Conservation (phyloP, 495 filamentous ascomycete species). For the Neurospora hispaniola region DNA sequence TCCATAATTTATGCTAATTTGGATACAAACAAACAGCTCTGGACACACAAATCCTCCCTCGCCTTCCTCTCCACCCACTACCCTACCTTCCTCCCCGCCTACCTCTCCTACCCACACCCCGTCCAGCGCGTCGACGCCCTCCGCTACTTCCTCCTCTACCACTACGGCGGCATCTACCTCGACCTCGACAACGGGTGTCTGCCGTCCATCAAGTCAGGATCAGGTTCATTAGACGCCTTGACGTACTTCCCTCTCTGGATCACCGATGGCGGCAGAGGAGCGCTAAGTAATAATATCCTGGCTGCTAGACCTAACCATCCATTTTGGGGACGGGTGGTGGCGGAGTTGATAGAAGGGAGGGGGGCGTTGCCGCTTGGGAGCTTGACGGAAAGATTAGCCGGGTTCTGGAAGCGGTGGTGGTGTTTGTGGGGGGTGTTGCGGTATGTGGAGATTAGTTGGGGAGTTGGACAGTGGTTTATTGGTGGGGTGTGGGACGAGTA, state of each 20-base stretch:
- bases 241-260: constrained; percentile 76
- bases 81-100: constrained; percentile 78
- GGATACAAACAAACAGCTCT: constrained; percentile 44
- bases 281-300: constrained; percentile 86
- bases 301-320: constrained; percentile 70
- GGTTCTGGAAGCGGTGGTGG: background rate
- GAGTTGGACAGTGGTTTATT: constrained; percentile 75
- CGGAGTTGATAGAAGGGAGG: constrained; percentile 47
- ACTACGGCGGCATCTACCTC: constrained; percentile 81
- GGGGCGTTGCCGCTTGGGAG: background rate
- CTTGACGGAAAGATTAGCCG: background rate
- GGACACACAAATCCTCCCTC: constrained; percentile 68
- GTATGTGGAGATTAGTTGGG: constrained; percentile 84
- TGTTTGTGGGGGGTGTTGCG: constrained; percentile 36
- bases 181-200: constrained; percentile 68
- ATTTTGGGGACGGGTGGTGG: constrained; percentile 68
- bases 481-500: constrained; percentile 80
- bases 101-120: constrained; percentile 66
- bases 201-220: background rate
- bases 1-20: no score
- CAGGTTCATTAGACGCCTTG: constrained; percentile 35
- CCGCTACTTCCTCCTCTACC: constrained; percentile 74
- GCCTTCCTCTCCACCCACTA: constrained; percentile 69
- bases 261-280: constrained; percentile 68
- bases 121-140: constrained; percentile 85